A percentile compares a stretch with the other conserved stretches of the same genome.
These are phyloP conservation scores for Amanita inopinata DNA, from an alignment of 768 basidiomycete species.

Conservation along the genomic window DNA sequence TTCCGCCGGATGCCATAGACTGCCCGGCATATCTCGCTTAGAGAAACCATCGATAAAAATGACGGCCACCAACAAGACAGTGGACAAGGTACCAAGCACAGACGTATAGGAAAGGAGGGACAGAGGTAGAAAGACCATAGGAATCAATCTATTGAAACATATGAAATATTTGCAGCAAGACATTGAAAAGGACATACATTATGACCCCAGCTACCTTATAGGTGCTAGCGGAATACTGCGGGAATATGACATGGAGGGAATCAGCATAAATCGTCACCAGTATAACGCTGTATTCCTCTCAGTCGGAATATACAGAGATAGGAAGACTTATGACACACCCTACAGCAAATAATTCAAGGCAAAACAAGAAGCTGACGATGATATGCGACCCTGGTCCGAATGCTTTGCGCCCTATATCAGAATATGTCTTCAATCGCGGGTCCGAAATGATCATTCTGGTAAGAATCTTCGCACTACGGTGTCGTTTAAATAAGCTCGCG, in stretches of 20 bases:
- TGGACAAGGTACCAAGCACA: slow-evolving; percentile 75
- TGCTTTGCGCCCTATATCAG: slow-evolving; percentile 83
- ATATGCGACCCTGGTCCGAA: slow-evolving; percentile 68
- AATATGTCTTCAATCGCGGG: slow-evolving; percentile 65
- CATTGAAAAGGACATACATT: slow-evolving; percentile 37
- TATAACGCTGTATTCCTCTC: slow-evolving; percentile 66
- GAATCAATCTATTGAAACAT: slow-evolving; percentile 48
- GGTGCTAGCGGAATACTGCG: slow-evolving; percentile 50
- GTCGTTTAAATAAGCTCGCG: not conserved
- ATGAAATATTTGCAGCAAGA: slow-evolving; percentile 2
- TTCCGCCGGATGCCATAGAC: slow-evolving; percentile 64
- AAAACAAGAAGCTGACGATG: slow-evolving; percentile 66
- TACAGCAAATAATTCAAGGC: slow-evolving; percentile 79
- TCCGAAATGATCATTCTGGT: slow-evolving; percentile 68
- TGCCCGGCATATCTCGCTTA: slow-evolving; percentile 67
- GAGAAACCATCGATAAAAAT: slow-evolving; percentile 77
- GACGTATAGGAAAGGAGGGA: slow-evolving; percentile 85
- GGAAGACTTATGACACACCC: slow-evolving; percentile 30
- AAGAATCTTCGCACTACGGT: slow-evolving; percentile 72
- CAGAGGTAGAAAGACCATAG: slow-evolving; percentile 79
- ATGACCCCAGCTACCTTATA: slow-evolving; percentile 72
- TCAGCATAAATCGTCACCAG: slow-evolving; percentile 88
- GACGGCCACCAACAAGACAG: slow-evolving; percentile 62
- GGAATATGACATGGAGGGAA: slow-evolving; percentile 66
- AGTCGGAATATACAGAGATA: not conserved